Base-by-base conservation (phyloP, 129 eudicot genomes). In the Saussurea involucrata region DNA sequence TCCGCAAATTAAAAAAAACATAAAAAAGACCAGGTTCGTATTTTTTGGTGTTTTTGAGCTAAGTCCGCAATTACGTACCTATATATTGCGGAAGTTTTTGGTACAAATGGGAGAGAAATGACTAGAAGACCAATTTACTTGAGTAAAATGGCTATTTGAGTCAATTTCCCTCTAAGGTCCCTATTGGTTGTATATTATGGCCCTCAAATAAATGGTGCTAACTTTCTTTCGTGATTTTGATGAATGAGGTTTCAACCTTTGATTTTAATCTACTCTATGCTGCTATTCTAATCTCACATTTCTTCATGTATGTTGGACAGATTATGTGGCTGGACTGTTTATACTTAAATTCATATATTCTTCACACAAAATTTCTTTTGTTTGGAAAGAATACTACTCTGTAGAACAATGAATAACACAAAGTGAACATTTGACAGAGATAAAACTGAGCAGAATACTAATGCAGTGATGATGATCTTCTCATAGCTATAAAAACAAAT, bases 401-500 rank as follows among this genome's bases (percentile, higher is more conserved):
- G 8, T 53, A 5, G 61, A 4, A 53, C 22, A 53, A n/a, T 17
- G 61, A 53, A n/a, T n/a, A 53, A 53, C 61, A 17, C 0, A 22
- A 53, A 53, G 4, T 9, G 24, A 64, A 64, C 68, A 25, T 25
- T 13, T 64, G 71, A 61, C 17, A 53, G 10, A 37, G 21, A 15
- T 24, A 63, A 27, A 72, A 61, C 22, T 10, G 13, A 33, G 11
- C 24, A 74, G 15, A 5, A 60, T 33, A 24, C 24, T 33, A 33
- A 60, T 74, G 60, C 64, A 75, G 8, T 17, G 61, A 73, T 58
- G 10, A 1, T 73, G 7, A 21, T 46, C 36, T 72, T 58, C 24
- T 44, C 73, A 9, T 72, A 71, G 29, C 11, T 63, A 42, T 71
- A n/a, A 15, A 32, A 71, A 73, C 70, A 80, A 73, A 53, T 73